A percentile compares a stretch with the other conserved stretches of the same genome.
Evolutionary conservation across 805 yeast species (phyloP).

Genomic region (Dipodascus albidus): DNA sequence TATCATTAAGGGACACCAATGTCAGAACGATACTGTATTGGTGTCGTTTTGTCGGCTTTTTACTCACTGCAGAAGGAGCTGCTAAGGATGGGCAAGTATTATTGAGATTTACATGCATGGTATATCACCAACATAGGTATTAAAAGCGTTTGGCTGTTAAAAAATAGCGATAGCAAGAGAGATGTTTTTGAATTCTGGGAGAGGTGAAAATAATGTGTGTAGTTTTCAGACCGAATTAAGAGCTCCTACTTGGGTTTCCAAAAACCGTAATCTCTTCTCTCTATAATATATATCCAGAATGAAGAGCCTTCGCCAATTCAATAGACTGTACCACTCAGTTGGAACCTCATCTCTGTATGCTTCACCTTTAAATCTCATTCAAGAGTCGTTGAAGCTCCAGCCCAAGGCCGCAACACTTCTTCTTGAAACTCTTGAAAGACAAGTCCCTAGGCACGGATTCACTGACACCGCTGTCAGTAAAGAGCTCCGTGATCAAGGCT

Average conservation of each 20-base stretch:
- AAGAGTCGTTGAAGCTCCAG: neutral
- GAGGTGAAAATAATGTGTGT: neutral
- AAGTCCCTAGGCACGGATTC: constrained; percentile 45
- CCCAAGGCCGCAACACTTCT: constrained; percentile 14
- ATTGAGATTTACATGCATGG: neutral
- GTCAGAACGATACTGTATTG: constrained; percentile 41
- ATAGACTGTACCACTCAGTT: neutral
- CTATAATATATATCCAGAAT: neutral
- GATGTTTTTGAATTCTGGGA: no score
- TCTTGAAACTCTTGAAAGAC: constrained; percentile 26
- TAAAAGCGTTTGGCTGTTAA: no score
- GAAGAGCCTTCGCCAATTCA: neutral
- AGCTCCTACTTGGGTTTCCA: neutral
- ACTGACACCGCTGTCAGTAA: constrained; percentile 34
- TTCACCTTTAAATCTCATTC: neutral
- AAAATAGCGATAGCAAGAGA: no score
- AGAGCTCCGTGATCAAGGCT: constrained; percentile 37
- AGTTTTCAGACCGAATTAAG: neutral
- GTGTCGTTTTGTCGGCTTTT: constrained; percentile 14
- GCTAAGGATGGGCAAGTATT: neutral
- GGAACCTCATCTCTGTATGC: neutral
- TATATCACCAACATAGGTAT: neutral
- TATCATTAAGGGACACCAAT: constrained; percentile 62
- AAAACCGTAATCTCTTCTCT: no score
- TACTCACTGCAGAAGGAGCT: neutral